Conservation (phyloP, 2,329 filamentous ascomycete genomes). For the Stylonectria norvegica region DNA sequence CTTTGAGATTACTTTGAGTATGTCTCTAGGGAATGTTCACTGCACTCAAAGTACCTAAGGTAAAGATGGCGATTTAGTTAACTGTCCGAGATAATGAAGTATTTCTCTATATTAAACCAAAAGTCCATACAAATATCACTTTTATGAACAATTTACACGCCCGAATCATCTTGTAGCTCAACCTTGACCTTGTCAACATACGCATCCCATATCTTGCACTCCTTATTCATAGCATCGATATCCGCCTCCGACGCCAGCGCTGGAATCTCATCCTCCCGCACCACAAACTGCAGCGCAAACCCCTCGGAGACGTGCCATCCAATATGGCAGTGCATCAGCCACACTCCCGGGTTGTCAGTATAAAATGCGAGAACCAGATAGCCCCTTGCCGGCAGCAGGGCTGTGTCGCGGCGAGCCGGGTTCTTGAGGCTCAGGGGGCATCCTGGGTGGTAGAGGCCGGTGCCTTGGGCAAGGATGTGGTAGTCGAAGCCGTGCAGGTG, state of each 20-base stretch:
- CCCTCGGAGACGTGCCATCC: constrained; percentile 25
- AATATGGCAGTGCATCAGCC: constrained; percentile 51
- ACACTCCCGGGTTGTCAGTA: constrained; percentile 47
- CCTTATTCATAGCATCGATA: constrained; percentile 11
- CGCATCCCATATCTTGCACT: constrained; percentile 14
- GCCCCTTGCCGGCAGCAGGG: constrained; percentile 42
- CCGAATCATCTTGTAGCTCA: constrained; percentile 20
- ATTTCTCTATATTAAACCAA: no score
- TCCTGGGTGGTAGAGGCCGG: constrained; percentile 19
- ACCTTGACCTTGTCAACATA: constrained; percentile 11
- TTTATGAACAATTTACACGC: constrained; percentile 14
- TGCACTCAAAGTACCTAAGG: no score
- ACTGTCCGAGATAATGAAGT: no score
- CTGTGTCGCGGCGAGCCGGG: constrained; percentile 51
- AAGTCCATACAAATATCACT: no score
- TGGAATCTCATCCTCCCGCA: constrained; percentile 21
- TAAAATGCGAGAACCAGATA: constrained; percentile 49
- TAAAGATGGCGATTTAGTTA: no score
- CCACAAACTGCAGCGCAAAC: constrained; percentile 22
- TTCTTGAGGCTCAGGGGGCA: constrained; percentile 30
- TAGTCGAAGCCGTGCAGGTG: constrained; percentile 38
- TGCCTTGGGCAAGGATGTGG: constrained; percentile 24
- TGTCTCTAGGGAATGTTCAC: no score
- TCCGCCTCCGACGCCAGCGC: constrained; percentile 14
- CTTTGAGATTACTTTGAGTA: no score